Percentiles rank a stretch among this genome's conserved stretches.
phyloP scores from a whole-genome alignment of 495 filamentous ascomycete genomes.

The Hypomontagnella submonticulosa region DNA sequence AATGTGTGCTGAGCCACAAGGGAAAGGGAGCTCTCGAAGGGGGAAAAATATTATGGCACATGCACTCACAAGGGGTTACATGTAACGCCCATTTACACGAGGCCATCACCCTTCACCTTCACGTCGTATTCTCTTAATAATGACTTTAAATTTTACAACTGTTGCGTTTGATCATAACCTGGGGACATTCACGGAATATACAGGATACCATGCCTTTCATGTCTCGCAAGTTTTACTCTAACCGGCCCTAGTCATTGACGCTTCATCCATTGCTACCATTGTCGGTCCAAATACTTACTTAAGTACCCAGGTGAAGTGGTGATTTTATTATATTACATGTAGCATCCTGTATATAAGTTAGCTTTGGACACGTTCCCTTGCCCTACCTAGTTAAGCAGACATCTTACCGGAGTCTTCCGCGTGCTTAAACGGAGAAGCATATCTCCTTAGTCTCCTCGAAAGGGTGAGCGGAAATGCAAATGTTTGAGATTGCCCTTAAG shows the following conservation, averaged over 20 bases:
- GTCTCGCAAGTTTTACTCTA: background rate
- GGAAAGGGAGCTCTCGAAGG: background rate
- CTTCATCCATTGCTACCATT: background rate
- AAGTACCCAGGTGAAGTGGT: background rate
- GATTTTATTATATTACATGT: slow-evolving; percentile 18
- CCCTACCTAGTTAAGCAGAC: slow-evolving; percentile 7
- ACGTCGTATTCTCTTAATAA: slow-evolving; percentile 27
- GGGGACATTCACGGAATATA: background rate
- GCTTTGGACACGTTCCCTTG: slow-evolving; percentile 8
- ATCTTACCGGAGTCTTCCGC: slow-evolving; percentile 21
- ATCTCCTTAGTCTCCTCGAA: slow-evolving; percentile 15
- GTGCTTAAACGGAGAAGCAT: slow-evolving; percentile 15
- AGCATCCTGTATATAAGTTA: slow-evolving; percentile 18
- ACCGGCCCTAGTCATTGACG: background rate
- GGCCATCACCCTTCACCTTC: slow-evolving; percentile 8
- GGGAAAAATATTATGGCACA: too few relatives aligned
- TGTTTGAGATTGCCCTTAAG: slow-evolving; percentile 30
- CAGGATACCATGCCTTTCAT: too few relatives aligned
- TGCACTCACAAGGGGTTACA: slow-evolving; percentile 1
- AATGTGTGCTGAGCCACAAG: slow-evolving; percentile 25
- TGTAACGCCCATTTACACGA: slow-evolving; percentile 27
- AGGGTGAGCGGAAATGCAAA: slow-evolving; percentile 19
- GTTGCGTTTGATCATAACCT: slow-evolving; percentile 5
- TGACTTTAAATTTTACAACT: slow-evolving; percentile 7
- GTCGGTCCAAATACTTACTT: background rate